These are phyloP conservation scores for Ettlia oleoabundans DNA, from an alignment of 139 green algal genomes.

Conservation along the genomic window DNA sequence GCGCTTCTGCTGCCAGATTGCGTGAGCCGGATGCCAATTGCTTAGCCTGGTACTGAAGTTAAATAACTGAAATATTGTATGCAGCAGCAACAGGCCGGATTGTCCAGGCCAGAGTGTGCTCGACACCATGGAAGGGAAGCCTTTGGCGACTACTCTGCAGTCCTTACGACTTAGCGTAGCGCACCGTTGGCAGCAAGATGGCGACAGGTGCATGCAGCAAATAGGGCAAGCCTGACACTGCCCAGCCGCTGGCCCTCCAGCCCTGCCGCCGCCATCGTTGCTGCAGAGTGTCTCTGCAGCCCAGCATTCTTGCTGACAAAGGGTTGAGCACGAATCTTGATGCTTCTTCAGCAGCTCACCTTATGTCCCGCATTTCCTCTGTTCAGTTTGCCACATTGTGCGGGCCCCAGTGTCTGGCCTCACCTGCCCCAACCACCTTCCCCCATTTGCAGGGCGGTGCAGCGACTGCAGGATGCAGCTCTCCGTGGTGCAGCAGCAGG, in stretches of 20 bases:
- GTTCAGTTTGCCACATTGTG: too few relatives aligned
- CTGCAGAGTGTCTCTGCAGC: too few relatives aligned
- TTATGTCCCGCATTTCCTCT: not conserved
- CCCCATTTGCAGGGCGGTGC: slow-evolving; percentile 1
- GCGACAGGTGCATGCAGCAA: not conserved
- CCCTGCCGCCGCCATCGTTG: too few relatives aligned
- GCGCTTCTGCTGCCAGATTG: too few relatives aligned
- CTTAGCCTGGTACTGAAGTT: too few relatives aligned
- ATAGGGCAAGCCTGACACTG: too few relatives aligned
- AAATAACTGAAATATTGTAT: not conserved
- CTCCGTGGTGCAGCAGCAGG: slow-evolving; percentile 47
- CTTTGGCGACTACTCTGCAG: not conserved
- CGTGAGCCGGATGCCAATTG: too few relatives aligned
- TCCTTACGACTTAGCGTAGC: not conserved
- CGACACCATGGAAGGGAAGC: not conserved
- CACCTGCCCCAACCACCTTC: not conserved
- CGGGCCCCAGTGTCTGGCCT: not conserved
- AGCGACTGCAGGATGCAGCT: slow-evolving; percentile 43
- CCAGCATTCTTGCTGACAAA: too few relatives aligned
- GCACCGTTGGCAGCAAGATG: not conserved
- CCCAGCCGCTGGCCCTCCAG: not conserved
- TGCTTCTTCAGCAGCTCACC: too few relatives aligned
- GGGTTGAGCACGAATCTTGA: too few relatives aligned
- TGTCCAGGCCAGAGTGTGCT: not conserved
- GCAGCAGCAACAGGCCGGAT: not conserved